phyloP scores from a whole-genome alignment of 2,329 filamentous ascomycete species.

The Aspergillus costaricaensis region DNA sequence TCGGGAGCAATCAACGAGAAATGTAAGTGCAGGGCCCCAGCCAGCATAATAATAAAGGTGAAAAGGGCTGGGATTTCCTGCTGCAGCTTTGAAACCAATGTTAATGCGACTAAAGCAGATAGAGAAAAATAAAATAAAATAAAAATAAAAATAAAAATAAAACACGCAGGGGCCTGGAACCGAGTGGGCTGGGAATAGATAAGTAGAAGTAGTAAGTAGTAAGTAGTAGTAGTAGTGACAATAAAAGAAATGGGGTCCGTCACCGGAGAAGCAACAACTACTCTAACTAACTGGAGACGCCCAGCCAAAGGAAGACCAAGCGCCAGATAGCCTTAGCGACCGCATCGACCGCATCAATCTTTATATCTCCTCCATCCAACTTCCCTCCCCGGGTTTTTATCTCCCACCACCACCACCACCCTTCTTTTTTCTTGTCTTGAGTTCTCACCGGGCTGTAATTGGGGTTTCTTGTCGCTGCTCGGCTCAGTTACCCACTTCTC shows the following conservation, averaged over 20 bases:
- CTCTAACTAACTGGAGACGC: background rate
- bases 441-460: background rate
- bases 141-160: too few species aligned
- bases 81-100: too few species aligned
- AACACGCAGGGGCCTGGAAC: too few species aligned
- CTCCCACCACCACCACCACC: background rate
- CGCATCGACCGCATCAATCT: slow-evolving; percentile 6
- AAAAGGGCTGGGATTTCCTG: background rate
- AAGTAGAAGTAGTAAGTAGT: background rate
- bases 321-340: slow-evolving; percentile 17
- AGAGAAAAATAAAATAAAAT: too few species aligned
- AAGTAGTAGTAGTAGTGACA: background rate
- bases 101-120: too few species aligned
- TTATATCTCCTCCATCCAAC: slow-evolving; percentile 2
- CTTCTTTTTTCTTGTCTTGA: background rate
- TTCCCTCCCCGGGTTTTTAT: background rate
- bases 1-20: background rate
- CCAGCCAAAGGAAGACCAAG: slow-evolving; percentile 14
- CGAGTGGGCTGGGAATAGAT: background rate
- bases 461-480: background rate
- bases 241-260: slow-evolving; percentile 2
- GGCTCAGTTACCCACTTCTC: background rate
- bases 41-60: background rate
- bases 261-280: slow-evolving; percentile 12
- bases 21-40: background rate